Conservation (phyloP, 495 filamentous ascomycete species). For the Parathielavia appendiculata region DNA sequence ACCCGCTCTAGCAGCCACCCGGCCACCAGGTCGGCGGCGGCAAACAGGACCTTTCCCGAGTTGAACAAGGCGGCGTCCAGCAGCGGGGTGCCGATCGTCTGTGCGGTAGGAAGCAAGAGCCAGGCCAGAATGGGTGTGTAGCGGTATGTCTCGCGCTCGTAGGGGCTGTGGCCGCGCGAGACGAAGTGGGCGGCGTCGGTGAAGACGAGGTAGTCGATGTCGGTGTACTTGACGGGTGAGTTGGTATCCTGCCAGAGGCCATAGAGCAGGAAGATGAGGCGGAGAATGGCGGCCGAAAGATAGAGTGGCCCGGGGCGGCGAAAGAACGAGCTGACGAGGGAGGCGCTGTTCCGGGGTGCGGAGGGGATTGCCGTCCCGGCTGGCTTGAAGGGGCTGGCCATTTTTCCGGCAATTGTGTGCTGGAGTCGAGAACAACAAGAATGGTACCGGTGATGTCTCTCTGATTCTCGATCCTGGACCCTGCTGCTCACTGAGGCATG, state of each 20-base stretch:
- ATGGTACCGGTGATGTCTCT: too few species aligned
- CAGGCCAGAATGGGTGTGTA: constrained; percentile 93
- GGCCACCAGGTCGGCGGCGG: constrained; percentile 72
- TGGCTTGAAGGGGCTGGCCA: not conserved
- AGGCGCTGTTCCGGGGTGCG: constrained; percentile 1
- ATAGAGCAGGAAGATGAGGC: constrained; percentile 69
- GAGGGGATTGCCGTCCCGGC: not conserved
- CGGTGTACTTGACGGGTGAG: constrained; percentile 91
- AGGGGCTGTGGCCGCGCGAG: constrained; percentile 59
- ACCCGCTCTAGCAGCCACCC: constrained; percentile 68
- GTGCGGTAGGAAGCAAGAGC: constrained; percentile 78
- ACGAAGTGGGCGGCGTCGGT: constrained; percentile 89
- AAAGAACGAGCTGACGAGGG: constrained; percentile 30
- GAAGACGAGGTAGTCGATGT: constrained; percentile 98
- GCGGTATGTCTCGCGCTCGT: constrained; percentile 86
- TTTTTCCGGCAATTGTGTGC: not conserved
- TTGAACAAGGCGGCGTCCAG: constrained; percentile 58
- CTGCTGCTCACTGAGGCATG: too few species aligned
- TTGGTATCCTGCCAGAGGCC: constrained; percentile 86
- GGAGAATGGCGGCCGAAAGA: constrained; percentile 60
- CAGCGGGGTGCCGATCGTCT: constrained; percentile 31
- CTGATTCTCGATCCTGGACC: too few species aligned
- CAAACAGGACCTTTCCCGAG: constrained; percentile 86
- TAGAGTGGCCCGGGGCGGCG: constrained; percentile 54
- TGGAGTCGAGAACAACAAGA: too few species aligned